Evolutionary conservation across 352 stramenopile genomes (phyloP).

Genomic region (Globisporangium spinosum): DNA sequence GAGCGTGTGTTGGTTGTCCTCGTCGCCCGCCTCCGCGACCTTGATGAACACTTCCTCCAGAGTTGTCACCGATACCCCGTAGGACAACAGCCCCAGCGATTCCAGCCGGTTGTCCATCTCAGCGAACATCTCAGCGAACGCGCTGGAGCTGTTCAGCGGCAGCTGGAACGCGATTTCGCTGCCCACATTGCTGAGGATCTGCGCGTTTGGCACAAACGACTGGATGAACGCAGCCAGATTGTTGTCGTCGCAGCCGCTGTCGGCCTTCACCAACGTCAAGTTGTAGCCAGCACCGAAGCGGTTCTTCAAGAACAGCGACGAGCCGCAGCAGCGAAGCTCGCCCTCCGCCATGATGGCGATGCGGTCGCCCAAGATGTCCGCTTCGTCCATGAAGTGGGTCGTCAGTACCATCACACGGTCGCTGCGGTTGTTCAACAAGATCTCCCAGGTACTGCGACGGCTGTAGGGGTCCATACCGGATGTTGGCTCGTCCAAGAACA

Average conservation of each 20-base stretch:
- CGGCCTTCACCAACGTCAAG: background rate
- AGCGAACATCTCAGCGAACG: background rate
- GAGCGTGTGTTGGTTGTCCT: background rate
- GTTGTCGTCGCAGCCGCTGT: background rate
- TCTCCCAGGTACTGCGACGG: slow-evolving; percentile 64
- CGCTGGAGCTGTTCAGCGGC: background rate
- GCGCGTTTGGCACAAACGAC: background rate
- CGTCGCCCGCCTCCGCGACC: background rate
- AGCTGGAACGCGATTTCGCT: background rate
- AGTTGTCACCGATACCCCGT: background rate
- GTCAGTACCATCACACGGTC: slow-evolving; percentile 84
- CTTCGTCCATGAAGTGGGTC: slow-evolving; percentile 95
- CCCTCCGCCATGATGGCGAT: slow-evolving; percentile 87
- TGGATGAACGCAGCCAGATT: background rate
- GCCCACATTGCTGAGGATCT: background rate
- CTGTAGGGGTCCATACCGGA: background rate
- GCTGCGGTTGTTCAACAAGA: slow-evolving; percentile 57
- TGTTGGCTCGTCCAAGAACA: background rate
- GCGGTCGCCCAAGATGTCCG: slow-evolving; percentile 78
- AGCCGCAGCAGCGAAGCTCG: slow-evolving; percentile 66
- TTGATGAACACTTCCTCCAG: background rate
- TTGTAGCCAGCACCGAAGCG: background rate
- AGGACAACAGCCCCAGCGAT: background rate
- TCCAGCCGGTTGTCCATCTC: background rate
- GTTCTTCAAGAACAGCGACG: slow-evolving; percentile 58